Conservation (phyloP, 805 yeast species). For the Isabelozyma gotoi region DNA sequence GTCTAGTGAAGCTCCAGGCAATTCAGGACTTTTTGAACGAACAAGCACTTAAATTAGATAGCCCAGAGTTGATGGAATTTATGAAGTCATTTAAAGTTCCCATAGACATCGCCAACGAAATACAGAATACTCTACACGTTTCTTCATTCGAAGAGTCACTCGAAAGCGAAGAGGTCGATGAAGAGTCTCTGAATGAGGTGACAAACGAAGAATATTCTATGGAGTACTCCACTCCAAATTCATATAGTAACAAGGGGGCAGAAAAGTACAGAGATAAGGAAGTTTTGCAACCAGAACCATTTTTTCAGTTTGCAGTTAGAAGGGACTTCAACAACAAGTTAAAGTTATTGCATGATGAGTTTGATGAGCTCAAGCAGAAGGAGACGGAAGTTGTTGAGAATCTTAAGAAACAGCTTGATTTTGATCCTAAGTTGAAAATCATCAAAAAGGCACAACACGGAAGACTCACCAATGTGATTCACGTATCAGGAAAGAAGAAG, state of each 20-base stretch:
- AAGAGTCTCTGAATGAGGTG: neutral
- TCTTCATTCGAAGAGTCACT: conserved; percentile 1
- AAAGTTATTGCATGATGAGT: conserved; percentile 28
- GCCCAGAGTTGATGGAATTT: conserved; percentile 22
- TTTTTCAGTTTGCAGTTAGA: conserved; percentile 30
- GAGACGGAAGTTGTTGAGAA: conserved; percentile 24
- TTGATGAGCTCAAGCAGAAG: conserved; percentile 20
- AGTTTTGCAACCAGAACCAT: conserved; percentile 5
- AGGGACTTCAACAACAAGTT: conserved; percentile 32
- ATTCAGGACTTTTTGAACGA: conserved; percentile 14
- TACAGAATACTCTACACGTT: conserved; percentile 32
- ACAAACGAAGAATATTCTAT: conserved; percentile 4
- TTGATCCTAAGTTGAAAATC: conserved; percentile 31
- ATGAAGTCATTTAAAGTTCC: conserved; percentile 37
- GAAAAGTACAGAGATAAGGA: conserved; percentile 20
- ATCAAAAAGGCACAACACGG: conserved; percentile 28
- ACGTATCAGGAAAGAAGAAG: conserved; percentile 42
- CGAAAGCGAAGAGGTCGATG: conserved; percentile 3
- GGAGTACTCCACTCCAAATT: conserved; percentile 10
- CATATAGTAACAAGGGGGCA: conserved; percentile 15
- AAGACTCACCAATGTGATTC: conserved; percentile 42
- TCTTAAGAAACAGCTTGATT: conserved; percentile 16
- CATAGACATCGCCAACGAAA: conserved; percentile 36
- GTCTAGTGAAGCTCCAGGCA: conserved; percentile 23
- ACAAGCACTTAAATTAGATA: conserved; percentile 13